phyloP scores from a whole-genome alignment of 2,329 filamentous ascomycete species.

The Fusarium tuaranense region DNA sequence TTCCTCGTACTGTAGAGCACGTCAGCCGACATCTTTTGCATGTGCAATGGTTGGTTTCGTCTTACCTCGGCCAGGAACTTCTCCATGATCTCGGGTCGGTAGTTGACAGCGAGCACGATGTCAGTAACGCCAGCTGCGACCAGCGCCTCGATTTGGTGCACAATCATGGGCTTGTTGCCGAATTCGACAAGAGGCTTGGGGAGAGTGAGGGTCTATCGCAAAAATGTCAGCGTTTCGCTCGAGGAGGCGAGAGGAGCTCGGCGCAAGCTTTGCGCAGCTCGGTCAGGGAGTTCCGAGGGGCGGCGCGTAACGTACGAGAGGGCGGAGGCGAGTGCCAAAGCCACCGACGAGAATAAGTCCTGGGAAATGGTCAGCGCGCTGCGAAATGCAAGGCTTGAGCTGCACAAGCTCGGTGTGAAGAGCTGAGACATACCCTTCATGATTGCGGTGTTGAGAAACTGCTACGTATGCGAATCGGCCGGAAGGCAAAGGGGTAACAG shows the following conservation, averaged over 20 bases:
- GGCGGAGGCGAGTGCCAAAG: slow-evolving; percentile 97
- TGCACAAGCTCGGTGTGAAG: neutral
- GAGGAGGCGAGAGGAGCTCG: slow-evolving; percentile 4
- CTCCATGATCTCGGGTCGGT: slow-evolving; percentile 98
- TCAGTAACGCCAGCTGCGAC: slow-evolving; percentile 95
- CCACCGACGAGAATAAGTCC: slow-evolving; percentile 99
- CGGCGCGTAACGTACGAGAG: slow-evolving; percentile 82
- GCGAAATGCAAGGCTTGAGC: neutral
- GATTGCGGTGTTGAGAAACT: slow-evolving; percentile 42
- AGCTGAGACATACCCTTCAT: slow-evolving; percentile 51
- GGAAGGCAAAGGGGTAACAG: slow-evolving; percentile 31
- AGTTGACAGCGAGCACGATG: slow-evolving; percentile 98
- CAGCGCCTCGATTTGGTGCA: slow-evolving; percentile 96
- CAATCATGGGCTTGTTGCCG: slow-evolving; percentile 98
- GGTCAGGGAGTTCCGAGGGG: slow-evolving; percentile 25
- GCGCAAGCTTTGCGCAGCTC: slow-evolving; percentile 19
- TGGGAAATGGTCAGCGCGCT: slow-evolving; percentile 53
- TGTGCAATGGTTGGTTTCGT: neutral
- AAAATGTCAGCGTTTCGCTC: slow-evolving; percentile 35
- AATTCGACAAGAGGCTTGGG: slow-evolving; percentile 99
- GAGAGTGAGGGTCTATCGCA: slow-evolving; percentile 86
- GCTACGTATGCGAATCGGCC: slow-evolving; percentile 35
- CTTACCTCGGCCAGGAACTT: slow-evolving; percentile 86
- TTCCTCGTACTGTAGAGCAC: slow-evolving; percentile 77
- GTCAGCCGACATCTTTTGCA: slow-evolving; percentile 17